These are phyloP conservation scores for Zymoseptoria crescenta DNA, from an alignment of 2,329 filamentous ascomycete species.

Conservation along the genomic window DNA sequence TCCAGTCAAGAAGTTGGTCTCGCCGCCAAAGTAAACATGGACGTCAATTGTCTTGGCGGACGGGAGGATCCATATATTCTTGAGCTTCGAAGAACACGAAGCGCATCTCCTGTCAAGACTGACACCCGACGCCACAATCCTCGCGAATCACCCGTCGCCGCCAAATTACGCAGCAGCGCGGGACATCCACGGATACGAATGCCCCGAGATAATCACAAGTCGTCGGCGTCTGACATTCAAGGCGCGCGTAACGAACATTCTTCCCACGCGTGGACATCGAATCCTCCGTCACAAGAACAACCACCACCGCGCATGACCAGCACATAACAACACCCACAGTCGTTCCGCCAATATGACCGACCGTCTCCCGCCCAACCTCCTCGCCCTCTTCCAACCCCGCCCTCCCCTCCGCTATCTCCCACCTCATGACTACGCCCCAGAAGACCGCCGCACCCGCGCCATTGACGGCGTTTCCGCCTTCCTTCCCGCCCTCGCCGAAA, in stretches of 20 bases:
- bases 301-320: not conserved
- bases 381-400: constrained; percentile 90
- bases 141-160: not conserved
- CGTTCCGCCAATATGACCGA: constrained; percentile 67
- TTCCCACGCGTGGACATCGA: not conserved
- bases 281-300: not conserved
- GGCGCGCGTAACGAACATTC: not conserved
- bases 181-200: not conserved
- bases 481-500: constrained; percentile 68
- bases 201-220: not conserved
- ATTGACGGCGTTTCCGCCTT: constrained; percentile 69
- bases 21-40: not conserved
- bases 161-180: not conserved
- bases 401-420: constrained; percentile 85
- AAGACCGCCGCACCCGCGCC: constrained; percentile 67
- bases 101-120: not conserved
- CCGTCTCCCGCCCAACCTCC: constrained; percentile 84
- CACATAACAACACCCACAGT: not conserved
- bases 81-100: not conserved
- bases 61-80: not conserved
- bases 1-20: not conserved
- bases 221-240: not conserved
- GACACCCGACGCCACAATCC: not conserved
- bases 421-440: constrained; percentile 72
- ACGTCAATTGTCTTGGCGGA: not conserved